Evolutionary conservation across 148 eudicot genomes (phyloP).

Genomic region (Rhododendron williamsianum): DNA sequence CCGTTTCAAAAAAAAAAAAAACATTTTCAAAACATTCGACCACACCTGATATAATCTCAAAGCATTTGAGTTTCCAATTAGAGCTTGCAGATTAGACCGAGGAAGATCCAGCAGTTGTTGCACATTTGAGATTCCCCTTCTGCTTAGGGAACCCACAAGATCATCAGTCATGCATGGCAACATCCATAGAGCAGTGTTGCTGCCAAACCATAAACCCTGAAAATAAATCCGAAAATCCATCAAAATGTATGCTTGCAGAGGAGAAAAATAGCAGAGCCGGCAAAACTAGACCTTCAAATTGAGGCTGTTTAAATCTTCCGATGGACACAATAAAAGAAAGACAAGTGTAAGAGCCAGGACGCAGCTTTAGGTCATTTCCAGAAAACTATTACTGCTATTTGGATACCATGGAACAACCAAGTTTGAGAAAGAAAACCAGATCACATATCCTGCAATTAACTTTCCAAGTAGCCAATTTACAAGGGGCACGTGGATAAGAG

Average conservation of each 20-base stretch:
- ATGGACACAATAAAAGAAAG: neutral
- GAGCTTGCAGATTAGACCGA: conserved; percentile 33
- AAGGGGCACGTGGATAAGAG: neutral
- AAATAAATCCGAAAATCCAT: neutral
- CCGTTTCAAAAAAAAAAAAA: neutral
- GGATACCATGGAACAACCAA: neutral
- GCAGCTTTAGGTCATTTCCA: neutral
- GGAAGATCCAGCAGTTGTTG: conserved; percentile 72
- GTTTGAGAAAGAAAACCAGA: neutral
- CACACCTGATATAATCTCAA: conserved; percentile 60
- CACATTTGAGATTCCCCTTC: conserved; percentile 51
- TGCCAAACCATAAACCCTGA: conserved; percentile 85
- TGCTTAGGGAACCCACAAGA: conserved; percentile 38
- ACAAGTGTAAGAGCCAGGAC: neutral
- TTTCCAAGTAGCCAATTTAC: neutral
- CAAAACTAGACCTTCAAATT: neutral
- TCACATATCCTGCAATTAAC: neutral
- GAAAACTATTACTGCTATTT: neutral
- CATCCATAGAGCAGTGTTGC: conserved; percentile 71
- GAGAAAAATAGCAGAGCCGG: neutral
- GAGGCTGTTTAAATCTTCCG: neutral
- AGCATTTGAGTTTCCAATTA: conserved; percentile 44
- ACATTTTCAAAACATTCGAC: neutral
- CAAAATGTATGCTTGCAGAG: neutral
- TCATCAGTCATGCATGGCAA: conserved; percentile 72